phyloP scores from a whole-genome alignment of 2,329 filamentous ascomycete genomes.

The Microsporum ferrugineum region DNA sequence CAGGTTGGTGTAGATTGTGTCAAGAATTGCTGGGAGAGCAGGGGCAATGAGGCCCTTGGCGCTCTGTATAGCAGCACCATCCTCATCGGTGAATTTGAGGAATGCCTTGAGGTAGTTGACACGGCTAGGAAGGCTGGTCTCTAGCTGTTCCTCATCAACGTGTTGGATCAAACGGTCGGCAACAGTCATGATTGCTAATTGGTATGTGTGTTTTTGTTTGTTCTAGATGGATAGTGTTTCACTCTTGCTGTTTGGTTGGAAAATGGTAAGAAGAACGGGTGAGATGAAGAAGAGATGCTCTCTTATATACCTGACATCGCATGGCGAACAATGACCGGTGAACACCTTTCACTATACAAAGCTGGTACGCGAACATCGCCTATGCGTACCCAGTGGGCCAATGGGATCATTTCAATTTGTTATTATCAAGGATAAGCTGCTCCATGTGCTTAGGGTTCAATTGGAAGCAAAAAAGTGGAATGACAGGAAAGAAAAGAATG shows the following conservation, averaged over 20 bases:
- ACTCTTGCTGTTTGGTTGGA: background rate
- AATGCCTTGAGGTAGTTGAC: conserved; percentile 20
- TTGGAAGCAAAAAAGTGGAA: background rate
- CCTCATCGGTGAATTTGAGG: conserved; percentile 19
- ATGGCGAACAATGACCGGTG: background rate
- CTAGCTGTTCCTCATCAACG: conserved; percentile 11
- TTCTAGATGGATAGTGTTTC: background rate
- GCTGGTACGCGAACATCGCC: background rate
- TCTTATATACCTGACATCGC: background rate
- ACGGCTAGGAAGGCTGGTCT: conserved; percentile 11
- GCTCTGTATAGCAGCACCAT: conserved; percentile 18
- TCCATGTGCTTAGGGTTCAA: background rate
- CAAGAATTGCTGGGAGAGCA: conserved; percentile 19
- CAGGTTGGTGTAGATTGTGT: conserved; percentile 22
- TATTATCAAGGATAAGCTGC: background rate
- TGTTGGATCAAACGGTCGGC: conserved; percentile 9
- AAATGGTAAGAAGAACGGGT: background rate
- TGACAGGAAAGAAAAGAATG: background rate
- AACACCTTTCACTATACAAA: background rate
- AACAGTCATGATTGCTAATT: conserved; percentile 3
- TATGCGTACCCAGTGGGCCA: background rate
- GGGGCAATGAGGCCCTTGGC: conserved; percentile 18
- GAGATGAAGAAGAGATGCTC: background rate
- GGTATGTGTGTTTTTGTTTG: background rate
- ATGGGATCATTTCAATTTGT: background rate